Evolutionary conservation across 1,139 yeast species (phyloP).

Genomic region (Kodamaea alishanica): DNA sequence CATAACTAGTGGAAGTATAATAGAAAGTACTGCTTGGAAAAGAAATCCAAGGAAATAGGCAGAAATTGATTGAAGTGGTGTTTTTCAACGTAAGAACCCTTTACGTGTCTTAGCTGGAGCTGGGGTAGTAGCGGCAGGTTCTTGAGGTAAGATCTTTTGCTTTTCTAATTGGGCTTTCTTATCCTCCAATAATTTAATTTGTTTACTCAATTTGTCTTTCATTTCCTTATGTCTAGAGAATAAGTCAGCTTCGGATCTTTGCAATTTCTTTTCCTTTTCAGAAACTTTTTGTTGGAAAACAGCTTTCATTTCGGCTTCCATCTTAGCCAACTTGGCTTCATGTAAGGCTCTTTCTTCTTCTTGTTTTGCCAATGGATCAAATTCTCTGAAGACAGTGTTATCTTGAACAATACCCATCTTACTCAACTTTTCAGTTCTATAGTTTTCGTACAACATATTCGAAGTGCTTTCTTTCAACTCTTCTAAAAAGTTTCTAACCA

Average conservation of each 20-base stretch:
- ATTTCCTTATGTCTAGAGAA: conserved; percentile 94
- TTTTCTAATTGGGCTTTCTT: conserved; percentile 81
- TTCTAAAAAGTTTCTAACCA: conserved; percentile 87
- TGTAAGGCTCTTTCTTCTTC: conserved; percentile 92
- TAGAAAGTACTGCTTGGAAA: not conserved
- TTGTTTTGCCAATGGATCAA: conserved; percentile 88
- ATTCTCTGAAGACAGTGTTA: conserved; percentile 83
- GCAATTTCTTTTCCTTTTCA: conserved; percentile 95
- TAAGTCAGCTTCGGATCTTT: conserved; percentile 94
- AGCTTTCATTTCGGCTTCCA: conserved; percentile 95
- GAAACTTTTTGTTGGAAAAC: conserved; percentile 96
- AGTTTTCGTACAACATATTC: conserved; percentile 75
- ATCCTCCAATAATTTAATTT: conserved; percentile 85
- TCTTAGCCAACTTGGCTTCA: conserved; percentile 88
- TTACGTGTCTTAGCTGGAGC: conserved; percentile 53
- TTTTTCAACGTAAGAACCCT: conserved; percentile 55
- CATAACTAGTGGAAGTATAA: not conserved
- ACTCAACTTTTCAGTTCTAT: conserved; percentile 78
- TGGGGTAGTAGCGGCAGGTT: conserved; percentile 34
- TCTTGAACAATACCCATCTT: conserved; percentile 92
- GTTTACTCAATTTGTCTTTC: conserved; percentile 90
- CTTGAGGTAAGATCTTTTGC: conserved; percentile 45
- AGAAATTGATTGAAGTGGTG: not conserved
- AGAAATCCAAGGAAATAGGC: not conserved
- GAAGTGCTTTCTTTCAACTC: conserved; percentile 88